phyloP scores from a whole-genome alignment of 2,329 filamentous ascomycete genomes.

The Cytospora piceicola region DNA sequence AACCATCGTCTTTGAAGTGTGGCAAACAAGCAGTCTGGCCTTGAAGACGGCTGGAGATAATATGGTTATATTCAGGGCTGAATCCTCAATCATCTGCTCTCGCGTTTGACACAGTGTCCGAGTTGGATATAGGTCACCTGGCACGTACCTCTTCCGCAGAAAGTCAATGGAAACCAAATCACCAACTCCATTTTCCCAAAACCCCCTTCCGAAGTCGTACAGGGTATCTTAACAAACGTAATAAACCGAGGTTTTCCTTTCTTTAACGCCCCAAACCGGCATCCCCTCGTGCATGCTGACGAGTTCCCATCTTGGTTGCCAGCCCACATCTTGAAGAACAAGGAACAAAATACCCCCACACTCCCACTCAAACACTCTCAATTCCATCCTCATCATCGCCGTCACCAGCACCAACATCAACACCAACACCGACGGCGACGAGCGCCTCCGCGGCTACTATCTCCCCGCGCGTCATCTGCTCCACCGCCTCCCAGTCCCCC shows the following conservation, averaged over 20 bases:
- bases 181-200: background rate
- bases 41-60: too few species aligned
- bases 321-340: too few species aligned
- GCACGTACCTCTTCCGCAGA: background rate
- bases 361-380: too few species aligned
- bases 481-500: constrained; percentile 10
- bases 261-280: background rate
- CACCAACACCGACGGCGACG: background rate
- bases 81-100: too few species aligned
- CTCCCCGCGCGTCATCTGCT: constrained; percentile 3
- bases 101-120: too few species aligned
- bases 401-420: too few species aligned
- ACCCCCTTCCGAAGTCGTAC: background rate
- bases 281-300: background rate
- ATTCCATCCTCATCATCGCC: too few species aligned
- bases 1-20: too few species aligned
- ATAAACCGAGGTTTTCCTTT: background rate
- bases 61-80: too few species aligned
- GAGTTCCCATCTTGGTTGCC: too few species aligned
- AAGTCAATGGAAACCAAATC: background rate
- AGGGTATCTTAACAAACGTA: constrained; percentile 5
- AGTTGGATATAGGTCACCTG: background rate
- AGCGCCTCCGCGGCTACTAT: constrained; percentile 1
- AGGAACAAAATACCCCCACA: too few species aligned
- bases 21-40: too few species aligned